phyloP scores from a whole-genome alignment of 495 filamentous ascomycete species.

The Tuber microsphaerosporum region DNA sequence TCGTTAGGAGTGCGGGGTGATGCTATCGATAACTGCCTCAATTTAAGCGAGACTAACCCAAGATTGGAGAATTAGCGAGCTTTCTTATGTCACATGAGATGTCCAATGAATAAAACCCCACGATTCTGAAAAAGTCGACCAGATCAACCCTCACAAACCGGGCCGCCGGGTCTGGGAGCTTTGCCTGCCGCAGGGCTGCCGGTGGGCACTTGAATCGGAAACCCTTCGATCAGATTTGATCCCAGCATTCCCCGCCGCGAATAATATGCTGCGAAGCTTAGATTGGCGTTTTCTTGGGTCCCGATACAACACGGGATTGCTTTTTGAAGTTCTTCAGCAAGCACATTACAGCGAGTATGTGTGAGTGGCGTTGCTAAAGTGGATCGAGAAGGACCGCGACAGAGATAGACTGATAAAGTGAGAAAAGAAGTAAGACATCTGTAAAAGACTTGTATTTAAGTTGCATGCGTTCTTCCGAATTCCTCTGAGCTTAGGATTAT shows the following conservation, averaged over 20 bases:
- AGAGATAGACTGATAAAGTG: neutral
- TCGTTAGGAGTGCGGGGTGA: neutral
- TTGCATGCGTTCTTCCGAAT: neutral
- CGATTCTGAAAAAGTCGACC: neutral
- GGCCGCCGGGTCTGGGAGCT: neutral
- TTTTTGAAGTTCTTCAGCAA: neutral
- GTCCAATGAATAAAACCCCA: neutral
- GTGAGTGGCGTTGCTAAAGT: neutral
- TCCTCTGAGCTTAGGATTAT: neutral
- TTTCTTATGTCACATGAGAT: neutral
- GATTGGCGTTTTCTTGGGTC: neutral
- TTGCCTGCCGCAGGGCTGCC: conserved; percentile 1
- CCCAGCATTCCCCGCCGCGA: neutral
- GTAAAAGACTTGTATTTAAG: neutral
- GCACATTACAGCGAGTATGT: neutral
- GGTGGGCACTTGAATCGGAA: neutral
- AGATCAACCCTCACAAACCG: conserved; percentile 1
- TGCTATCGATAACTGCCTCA: neutral
- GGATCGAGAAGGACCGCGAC: neutral
- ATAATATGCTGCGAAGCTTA: neutral
- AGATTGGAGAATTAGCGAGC: neutral
- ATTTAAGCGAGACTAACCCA: neutral
- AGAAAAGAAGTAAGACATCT: neutral
- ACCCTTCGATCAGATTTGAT: neutral
- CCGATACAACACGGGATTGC: neutral